Evolutionary conservation across 495 filamentous ascomycete species (phyloP), one percentile per base, ranked within the genome.

Genomic region (Trichoderma asperelloides): DNA sequence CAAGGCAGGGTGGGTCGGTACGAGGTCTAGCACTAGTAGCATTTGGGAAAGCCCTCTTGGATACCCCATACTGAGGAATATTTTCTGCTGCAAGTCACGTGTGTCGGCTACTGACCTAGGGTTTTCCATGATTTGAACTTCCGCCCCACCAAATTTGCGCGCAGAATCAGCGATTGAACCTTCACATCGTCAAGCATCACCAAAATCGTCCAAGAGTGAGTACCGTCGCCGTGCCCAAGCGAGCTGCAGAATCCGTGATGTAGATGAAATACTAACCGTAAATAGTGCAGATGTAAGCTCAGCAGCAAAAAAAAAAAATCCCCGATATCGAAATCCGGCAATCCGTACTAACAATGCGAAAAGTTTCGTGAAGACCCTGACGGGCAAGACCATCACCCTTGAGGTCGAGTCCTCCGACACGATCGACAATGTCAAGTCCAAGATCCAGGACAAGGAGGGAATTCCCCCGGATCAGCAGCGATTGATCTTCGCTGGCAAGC

Each of bases 381-480:
- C 92, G 84, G 93, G 95, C 84, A 98, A 98, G 89, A 98, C 95
- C 82, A 98, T 97, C 88, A 98, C 95, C 82, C 91, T 98, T 77
- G 95, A 98, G 87, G 94, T 97, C 80, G 94, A 97, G 87, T 96
- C 92, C 78, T 91, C 87, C 77, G 94, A 98, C 84, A 97, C 95
- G 71, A 98, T 98, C 89, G 95, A 96, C 86, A 95, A 95, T 86
- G 91, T 96, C 78, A 96, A 94, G 85, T 84, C 85, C 79, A 96
- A 96, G 87, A 96, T 96, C 80, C 93, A 98, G 85, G 95, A 98
- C 83, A 98, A 98, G 90, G 95, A 98, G 82, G 95, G 95, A 74
- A 98, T 98, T 75, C 95, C 95, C 70, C 95, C 95, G 69, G 95
- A 98, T 82, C 95, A 98, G 83, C 95, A 98, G 86, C 94, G 95